A percentile compares a stretch with the other conserved stretches of the same genome.
These are phyloP conservation scores for Myriosclerotinia scirpicola DNA, from an alignment of 2,329 filamentous ascomycete species.

Conservation along the genomic window DNA sequence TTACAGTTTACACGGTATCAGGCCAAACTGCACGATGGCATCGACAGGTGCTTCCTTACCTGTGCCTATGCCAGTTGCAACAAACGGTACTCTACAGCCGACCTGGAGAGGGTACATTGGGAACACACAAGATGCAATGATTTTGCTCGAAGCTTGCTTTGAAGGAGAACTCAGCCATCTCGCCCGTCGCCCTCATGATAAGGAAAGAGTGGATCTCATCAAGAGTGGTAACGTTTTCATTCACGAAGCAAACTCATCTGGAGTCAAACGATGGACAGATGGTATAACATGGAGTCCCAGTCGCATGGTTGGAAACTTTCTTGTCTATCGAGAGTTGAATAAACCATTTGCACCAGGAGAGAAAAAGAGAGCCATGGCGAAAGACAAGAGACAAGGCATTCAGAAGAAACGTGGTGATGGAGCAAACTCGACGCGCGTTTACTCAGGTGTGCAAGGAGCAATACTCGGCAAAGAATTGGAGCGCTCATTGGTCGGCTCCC, in stretches of 20 bases:
- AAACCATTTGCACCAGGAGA: slow-evolving; percentile 83
- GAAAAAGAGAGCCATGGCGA: slow-evolving; percentile 81
- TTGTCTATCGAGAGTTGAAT: slow-evolving; percentile 98
- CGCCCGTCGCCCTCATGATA: slow-evolving; percentile 80
- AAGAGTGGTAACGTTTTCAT: slow-evolving; percentile 85
- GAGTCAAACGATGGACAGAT: slow-evolving; percentile 94
- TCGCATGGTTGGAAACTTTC: slow-evolving; percentile 91
- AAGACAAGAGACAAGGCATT: slow-evolving; percentile 49
- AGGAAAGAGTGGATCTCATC: slow-evolving; percentile 75
- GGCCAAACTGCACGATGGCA: slow-evolving; percentile 6
- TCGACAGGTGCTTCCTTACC: slow-evolving; percentile 9
- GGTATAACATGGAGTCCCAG: slow-evolving; percentile 90
- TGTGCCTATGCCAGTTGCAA: slow-evolving; percentile 27
- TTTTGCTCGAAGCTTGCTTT: slow-evolving; percentile 78
- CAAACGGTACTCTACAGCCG: slow-evolving; percentile 31
- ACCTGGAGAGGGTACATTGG: slow-evolving; percentile 37
- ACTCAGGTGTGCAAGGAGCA: slow-evolving; percentile 15
- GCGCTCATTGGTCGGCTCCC: slow-evolving; percentile 65
- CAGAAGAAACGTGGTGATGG: slow-evolving; percentile 34
- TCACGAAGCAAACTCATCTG: slow-evolving; percentile 86
- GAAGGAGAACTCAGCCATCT: slow-evolving; percentile 71
- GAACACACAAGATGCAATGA: slow-evolving; percentile 58
- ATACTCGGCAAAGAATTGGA: slow-evolving; percentile 39
- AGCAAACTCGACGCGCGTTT: slow-evolving; percentile 11
- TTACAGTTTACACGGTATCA: neutral